Evolutionary conservation across 2,329 filamentous ascomycete genomes (phyloP).

Genomic region (Pseudohalonectria lignicola): DNA sequence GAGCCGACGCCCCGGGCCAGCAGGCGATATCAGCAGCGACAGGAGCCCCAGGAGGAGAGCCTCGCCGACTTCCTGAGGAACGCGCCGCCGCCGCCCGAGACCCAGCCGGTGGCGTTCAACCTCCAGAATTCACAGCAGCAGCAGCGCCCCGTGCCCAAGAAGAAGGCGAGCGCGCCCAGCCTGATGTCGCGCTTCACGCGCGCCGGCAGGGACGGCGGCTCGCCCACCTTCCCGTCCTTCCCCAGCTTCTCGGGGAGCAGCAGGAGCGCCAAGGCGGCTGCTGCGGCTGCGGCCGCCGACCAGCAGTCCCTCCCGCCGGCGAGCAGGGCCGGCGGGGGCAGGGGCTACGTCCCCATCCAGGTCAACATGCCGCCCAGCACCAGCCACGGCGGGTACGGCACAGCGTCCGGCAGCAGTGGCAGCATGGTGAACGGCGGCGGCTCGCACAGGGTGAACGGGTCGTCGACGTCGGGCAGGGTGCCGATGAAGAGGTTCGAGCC

Average conservation of each 20-base stretch:
- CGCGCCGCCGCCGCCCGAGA: slow-evolving; percentile 51
- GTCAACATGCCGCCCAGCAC: slow-evolving; percentile 33
- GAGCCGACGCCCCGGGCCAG: slow-evolving; percentile 25
- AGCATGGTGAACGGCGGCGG: slow-evolving; percentile 3
- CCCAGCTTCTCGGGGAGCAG: slow-evolving; percentile 12
- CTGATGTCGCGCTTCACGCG: slow-evolving; percentile 48
- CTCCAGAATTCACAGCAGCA: slow-evolving; percentile 17
- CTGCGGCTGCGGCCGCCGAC: slow-evolving; percentile 18
- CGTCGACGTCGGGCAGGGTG: slow-evolving; percentile 21
- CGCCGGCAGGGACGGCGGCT: slow-evolving; percentile 23
- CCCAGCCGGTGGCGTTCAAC: slow-evolving; percentile 22
- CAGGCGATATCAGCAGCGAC: slow-evolving; percentile 17
- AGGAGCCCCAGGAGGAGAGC: slow-evolving; percentile 48
- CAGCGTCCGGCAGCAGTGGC: slow-evolving; percentile 7
- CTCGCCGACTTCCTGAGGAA: slow-evolving; percentile 64
- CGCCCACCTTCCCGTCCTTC: slow-evolving; percentile 4
- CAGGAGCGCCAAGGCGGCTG: slow-evolving; percentile 7
- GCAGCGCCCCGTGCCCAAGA: slow-evolving; percentile 34
- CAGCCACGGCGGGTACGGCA: slow-evolving; percentile 26
- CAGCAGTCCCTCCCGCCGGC: slow-evolving; percentile 20
- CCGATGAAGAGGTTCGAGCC: slow-evolving; percentile 49
- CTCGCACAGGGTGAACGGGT: not conserved
- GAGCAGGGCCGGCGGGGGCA: slow-evolving; percentile 24
- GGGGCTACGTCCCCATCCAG: slow-evolving; percentile 42
- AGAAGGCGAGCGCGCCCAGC: slow-evolving; percentile 52